Evolutionary conservation across 1,284 basidiomycete genomes (phyloP), one percentile per base, ranked within the genome.

Genomic region (Trametes polyzona): DNA sequence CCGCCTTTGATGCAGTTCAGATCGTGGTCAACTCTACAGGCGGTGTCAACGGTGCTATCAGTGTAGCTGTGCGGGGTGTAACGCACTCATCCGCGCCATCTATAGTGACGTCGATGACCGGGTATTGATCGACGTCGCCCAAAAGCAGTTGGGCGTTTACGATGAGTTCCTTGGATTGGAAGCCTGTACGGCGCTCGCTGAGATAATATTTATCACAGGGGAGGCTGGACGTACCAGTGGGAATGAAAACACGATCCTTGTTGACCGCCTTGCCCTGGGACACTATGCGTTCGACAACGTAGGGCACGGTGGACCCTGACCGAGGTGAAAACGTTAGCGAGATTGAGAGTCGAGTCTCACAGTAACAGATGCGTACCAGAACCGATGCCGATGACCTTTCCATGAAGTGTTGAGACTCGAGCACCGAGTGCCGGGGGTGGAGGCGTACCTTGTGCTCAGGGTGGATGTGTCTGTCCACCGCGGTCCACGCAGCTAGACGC

Each of bases 1-100:
- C 96, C 96, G 12, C 96, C 96, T 76, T 99, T 99, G 79, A 99
- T 96, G 60, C 92, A 92, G 77, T 99, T 97, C 52, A 99, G 79
- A 36, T 87, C 76, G 39, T 80, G 74, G 74, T 98, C 96, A 30
- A 98, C 94, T 74, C 93, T 96, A 41, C 16, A 24, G 42, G 26
- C 24, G 16, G 48, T 64, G 46, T n/a, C n/a, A 40, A 47, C 30
- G 19, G 2, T 7, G 30, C 24, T 3, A 27, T 7, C 46, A 37
- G 0, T 23, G 12, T 12, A 27, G 3, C 17, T 21, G 30, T 19
- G 23, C 36, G 33, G 10, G 36, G 49, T n/a, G 16, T 9, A n/a
- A 79, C 91, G 68, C 65, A 95, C 92, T 98, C 96, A 67, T 99
- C 96, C 1, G 96, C 96, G 40, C 96, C 96, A 72, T 99, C 96